Evolutionary conservation across 768 basidiomycete species (phyloP).

Genomic region (Grammothele lineata): DNA sequence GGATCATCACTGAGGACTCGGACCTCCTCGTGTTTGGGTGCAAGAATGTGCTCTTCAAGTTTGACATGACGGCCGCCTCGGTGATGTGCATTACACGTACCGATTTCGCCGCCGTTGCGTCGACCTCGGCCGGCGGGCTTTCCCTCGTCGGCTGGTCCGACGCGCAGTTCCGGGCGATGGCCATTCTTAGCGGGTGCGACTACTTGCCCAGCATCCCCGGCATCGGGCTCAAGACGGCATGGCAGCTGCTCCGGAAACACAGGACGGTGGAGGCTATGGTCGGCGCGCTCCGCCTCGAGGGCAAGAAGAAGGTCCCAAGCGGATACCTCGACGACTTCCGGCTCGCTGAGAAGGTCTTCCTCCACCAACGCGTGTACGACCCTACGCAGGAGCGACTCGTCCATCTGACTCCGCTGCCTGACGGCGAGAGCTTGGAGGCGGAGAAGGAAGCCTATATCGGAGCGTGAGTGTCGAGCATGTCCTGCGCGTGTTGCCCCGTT

Average conservation of each 20-base stretch:
- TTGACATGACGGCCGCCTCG: constrained; percentile 66
- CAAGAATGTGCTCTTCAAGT: constrained; percentile 86
- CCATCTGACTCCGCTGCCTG: constrained; percentile 59
- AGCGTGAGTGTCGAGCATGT: constrained; percentile 39
- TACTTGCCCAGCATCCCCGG: constrained; percentile 90
- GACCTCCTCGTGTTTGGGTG: constrained; percentile 98
- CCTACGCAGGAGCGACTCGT: constrained; percentile 63
- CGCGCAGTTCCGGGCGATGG: constrained; percentile 87
- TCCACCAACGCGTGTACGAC: constrained; percentile 90
- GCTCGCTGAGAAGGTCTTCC: constrained; percentile 87
- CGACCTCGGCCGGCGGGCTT: constrained; percentile 49
- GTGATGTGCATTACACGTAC: constrained; percentile 61
- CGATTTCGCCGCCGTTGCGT: constrained; percentile 60
- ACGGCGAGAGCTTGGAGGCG: constrained; percentile 48
- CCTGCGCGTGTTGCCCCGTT: constrained; percentile 8
- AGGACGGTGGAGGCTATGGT: constrained; percentile 84
- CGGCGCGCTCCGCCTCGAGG: constrained; percentile 70
- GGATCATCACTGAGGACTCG: constrained; percentile 95
- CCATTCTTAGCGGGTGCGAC: constrained; percentile 90
- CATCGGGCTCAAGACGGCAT: constrained; percentile 92
- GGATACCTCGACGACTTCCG: constrained; percentile 73
- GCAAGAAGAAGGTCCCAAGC: constrained; percentile 75
- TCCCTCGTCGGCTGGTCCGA: constrained; percentile 89
- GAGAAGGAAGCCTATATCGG: constrained; percentile 72
- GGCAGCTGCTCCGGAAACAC: constrained; percentile 74